Conservation (phyloP, 805 yeast genomes). For the Blastobotrys peoriensis region DNA sequence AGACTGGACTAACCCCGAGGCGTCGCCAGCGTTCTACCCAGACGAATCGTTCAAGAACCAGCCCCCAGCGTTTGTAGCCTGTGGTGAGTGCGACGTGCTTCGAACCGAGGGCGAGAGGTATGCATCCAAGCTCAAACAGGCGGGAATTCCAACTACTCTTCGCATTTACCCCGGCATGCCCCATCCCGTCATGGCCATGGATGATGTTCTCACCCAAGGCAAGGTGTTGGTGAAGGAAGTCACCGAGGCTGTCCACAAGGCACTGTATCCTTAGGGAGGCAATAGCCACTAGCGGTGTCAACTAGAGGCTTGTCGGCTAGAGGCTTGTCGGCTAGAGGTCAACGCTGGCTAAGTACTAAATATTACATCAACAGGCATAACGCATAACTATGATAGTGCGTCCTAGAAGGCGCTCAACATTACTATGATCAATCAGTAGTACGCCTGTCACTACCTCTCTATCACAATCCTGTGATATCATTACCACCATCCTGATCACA, state of each 20-base stretch:
- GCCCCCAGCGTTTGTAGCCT: constrained; percentile 29
- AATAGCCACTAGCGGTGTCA: too few relatives aligned
- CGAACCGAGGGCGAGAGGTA: constrained; percentile 41
- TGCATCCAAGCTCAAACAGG: constrained; percentile 33
- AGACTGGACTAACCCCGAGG: constrained; percentile 29
- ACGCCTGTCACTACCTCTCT: too few relatives aligned
- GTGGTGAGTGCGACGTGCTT: constrained; percentile 41
- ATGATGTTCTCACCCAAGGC: constrained; percentile 28
- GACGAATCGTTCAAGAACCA: constrained; percentile 34
- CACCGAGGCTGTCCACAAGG: constrained; percentile 10
- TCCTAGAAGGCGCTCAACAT: too few relatives aligned
- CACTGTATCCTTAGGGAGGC: constrained; percentile 5
- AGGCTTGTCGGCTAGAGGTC: too few relatives aligned
- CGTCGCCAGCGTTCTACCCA: constrained; percentile 40
- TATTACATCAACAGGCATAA: too few relatives aligned
- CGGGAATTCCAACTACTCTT: constrained; percentile 25
- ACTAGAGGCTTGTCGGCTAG: too few relatives aligned
- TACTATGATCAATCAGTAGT: too few relatives aligned
- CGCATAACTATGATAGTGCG: too few relatives aligned
- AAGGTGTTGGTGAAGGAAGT: constrained; percentile 10
- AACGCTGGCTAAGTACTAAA: too few relatives aligned
- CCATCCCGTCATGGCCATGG: constrained; percentile 47
- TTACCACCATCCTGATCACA: too few relatives aligned
- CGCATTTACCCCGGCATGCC: constrained; percentile 38
- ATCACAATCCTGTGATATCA: too few relatives aligned